Evolutionary conservation across 371 early-diverging fungal genomes (phyloP).

Genomic region (Mucor ambiguus): DNA sequence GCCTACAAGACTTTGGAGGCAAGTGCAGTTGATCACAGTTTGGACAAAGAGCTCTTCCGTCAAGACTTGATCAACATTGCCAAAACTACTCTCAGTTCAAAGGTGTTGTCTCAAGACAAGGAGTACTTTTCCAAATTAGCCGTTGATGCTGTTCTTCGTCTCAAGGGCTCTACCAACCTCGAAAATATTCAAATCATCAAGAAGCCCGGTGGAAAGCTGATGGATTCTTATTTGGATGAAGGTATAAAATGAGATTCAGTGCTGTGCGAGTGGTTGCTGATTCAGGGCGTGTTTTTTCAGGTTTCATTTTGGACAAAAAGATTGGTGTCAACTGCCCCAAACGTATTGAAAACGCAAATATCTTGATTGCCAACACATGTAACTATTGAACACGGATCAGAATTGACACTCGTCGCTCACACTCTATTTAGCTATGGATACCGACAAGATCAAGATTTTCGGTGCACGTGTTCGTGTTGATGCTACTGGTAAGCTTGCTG

Average conservation of each 20-base stretch:
- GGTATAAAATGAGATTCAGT: constrained; percentile 49
- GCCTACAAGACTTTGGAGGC: constrained; percentile 88
- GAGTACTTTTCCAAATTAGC: constrained; percentile 97
- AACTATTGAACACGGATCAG: constrained; percentile 27
- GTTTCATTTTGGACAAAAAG: constrained; percentile 99
- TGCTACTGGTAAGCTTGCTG: constrained; percentile 96
- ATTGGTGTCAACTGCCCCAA: constrained; percentile 98
- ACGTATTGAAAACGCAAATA: constrained; percentile 94
- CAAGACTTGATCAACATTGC: constrained; percentile 96
- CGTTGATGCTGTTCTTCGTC: constrained; percentile 95
- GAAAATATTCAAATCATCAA: constrained; percentile 99
- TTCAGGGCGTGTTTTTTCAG: constrained; percentile 18
- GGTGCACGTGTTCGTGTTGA: constrained; percentile 98
- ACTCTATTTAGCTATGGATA: constrained; percentile 90
- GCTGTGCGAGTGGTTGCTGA: neutral
- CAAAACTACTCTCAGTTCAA: constrained; percentile 97
- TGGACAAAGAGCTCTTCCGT: constrained; percentile 70
- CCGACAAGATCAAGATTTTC: constrained; percentile 99
- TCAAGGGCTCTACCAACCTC: constrained; percentile 96
- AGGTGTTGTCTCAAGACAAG: constrained; percentile 97
- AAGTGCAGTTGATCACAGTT: constrained; percentile 83
- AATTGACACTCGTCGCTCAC: neutral
- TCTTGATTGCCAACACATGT: constrained; percentile 98
- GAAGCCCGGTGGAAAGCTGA: constrained; percentile 95
- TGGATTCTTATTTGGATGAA: constrained; percentile 97